phyloP scores from a whole-genome alignment of 2,329 filamentous ascomycete species.

The Hypomyces perniciosus region DNA sequence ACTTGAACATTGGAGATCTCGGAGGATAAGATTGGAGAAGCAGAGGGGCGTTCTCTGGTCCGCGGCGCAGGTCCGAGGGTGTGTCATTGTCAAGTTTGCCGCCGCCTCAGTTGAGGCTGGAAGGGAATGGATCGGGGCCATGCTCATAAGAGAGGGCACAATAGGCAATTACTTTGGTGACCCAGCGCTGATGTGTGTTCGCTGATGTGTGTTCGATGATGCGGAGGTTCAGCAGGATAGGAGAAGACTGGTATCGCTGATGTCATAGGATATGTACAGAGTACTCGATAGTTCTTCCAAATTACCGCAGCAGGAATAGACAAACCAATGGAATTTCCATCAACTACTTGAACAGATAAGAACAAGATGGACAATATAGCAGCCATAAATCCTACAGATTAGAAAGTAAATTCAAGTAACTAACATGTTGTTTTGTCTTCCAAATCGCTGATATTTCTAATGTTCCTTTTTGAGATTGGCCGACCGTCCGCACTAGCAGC shows the following conservation, averaged over 20 bases:
- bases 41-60: constrained; percentile 68
- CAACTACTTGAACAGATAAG: too few relatives aligned
- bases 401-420: too few relatives aligned
- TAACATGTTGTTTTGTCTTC: too few relatives aligned
- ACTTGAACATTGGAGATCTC: constrained; percentile 47
- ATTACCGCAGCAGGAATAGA: too few relatives aligned
- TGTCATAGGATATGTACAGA: not conserved
- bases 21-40: constrained; percentile 53
- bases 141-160: constrained; percentile 70
- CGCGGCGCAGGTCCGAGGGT: constrained; percentile 71
- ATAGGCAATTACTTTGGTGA: constrained; percentile 69
- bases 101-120: constrained; percentile 76
- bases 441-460: too few relatives aligned
- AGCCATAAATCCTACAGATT: too few relatives aligned
- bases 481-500: too few relatives aligned
- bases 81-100: constrained; percentile 87
- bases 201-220: constrained; percentile 57
- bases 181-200: constrained; percentile 70
- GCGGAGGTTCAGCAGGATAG: not conserved
- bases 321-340: too few relatives aligned
- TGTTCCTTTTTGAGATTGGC: too few relatives aligned
- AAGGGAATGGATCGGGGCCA: constrained; percentile 68
- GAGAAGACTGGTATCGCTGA: not conserved
- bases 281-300: too few relatives aligned
- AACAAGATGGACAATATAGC: too few relatives aligned